Base-by-base conservation (phyloP, 768 basidiomycete species). In the Boletus reticulatus region DNA sequence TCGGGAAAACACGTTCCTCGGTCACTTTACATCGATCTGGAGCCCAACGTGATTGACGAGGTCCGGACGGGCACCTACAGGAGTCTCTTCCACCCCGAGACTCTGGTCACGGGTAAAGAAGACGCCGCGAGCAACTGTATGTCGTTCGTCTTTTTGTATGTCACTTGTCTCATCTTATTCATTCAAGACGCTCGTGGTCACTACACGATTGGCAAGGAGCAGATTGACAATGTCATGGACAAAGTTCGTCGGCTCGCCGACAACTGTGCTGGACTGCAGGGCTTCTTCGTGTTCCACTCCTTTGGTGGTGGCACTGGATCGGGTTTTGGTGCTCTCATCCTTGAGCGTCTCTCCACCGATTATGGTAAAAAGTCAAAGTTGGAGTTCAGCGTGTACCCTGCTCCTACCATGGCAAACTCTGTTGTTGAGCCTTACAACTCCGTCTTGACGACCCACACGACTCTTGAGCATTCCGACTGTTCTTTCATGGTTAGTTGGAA, bases 231-330 rank as follows among this genome's bases (percentile, higher is more conserved):
- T 17, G 94, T 96, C 48, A 89, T 97, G 84, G 96, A 99, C 77
- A 94, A 90, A 69, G 80, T 97, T 64, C 91, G 96, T 70, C 86
- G 89, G 63, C 84, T 99, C 50, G 89, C 96, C 53, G 96, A 99
- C 74, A 95, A 95, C 80, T 98, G 96, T 78, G 81, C 83, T 52
- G 96, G 96, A 66, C 87, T 98, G 27, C 96, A 98, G 74, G 96
- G 96, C 58, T 99, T 98, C 82, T 98, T 98, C 72, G 94, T 97
- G 65, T 98, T 98, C 87, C 96, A 98, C 80, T 99, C 96, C 47
- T 98, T 99, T 73, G 96, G 96, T 73, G 96, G 96, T 69, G 96
- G 96, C 75, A 98, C 96, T 60, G 96, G 96, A 59, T 99, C 96
- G 55, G 96, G 96, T 62, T 96, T 99, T 71, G 96, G 96, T 67